Evolutionary conservation across 441 rosid genomes (phyloP).

Genomic region (Eruca vesicaria): DNA sequence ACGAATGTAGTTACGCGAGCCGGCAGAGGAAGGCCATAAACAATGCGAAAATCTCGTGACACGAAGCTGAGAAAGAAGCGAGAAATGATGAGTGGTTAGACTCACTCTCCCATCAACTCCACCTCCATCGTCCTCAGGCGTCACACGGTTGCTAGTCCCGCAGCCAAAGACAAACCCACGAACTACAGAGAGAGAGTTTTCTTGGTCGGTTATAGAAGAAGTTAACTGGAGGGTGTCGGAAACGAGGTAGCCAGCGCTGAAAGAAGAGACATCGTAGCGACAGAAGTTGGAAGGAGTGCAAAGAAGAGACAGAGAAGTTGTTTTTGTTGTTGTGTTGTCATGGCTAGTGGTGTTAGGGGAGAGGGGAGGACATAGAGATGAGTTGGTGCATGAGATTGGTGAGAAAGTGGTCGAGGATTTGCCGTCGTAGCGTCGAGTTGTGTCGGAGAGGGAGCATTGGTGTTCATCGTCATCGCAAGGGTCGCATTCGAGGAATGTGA

Average conservation of each 20-base stretch:
- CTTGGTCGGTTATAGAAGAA: slow-evolving; percentile 33
- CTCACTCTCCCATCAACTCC: slow-evolving; percentile 34
- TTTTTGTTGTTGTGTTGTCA: slow-evolving; percentile 4
- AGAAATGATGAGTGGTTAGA: slow-evolving; percentile 31
- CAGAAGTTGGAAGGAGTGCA: slow-evolving; percentile 26
- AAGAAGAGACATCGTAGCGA: slow-evolving; percentile 24
- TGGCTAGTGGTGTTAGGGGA: slow-evolving; percentile 1
- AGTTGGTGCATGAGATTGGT: slow-evolving; percentile 25
- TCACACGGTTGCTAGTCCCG: slow-evolving; percentile 13
- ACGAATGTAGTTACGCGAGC: slow-evolving; percentile 29
- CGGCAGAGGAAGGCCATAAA: slow-evolving; percentile 32
- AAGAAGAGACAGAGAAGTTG: slow-evolving; percentile 21
- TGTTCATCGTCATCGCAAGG: slow-evolving; percentile 20
- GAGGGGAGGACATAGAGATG: slow-evolving; percentile 27
- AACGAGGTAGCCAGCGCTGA: slow-evolving; percentile 27
- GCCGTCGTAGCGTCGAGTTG: slow-evolving; percentile 1
- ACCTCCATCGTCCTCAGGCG: slow-evolving; percentile 11
- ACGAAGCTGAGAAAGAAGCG: slow-evolving; percentile 30
- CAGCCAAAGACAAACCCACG: slow-evolving; percentile 37
- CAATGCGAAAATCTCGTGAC: slow-evolving; percentile 31
- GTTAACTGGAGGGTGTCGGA: slow-evolving; percentile 36
- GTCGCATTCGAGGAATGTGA: slow-evolving; percentile 30
- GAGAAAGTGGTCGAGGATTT: slow-evolving; percentile 30
- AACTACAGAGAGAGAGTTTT: slow-evolving; percentile 26
- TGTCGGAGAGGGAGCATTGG: slow-evolving; percentile 22